Percentiles rank a stretch among this genome's conserved stretches.
These are phyloP conservation scores for Lipomyces sp. DNA, from an alignment of 805 yeast species.

Conservation along the genomic window DNA sequence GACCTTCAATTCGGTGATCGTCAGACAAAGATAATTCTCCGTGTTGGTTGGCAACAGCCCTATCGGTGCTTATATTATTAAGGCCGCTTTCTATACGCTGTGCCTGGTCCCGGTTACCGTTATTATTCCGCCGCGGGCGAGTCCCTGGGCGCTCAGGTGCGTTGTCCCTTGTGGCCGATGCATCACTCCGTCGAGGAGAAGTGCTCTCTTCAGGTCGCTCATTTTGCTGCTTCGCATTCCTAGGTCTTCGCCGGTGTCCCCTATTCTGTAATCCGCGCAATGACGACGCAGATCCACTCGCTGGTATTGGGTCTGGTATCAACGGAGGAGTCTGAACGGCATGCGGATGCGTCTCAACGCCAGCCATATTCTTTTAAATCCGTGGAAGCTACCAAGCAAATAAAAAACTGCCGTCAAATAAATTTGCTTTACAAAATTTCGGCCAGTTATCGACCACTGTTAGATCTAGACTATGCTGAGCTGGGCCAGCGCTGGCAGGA, in stretches of 20 bases:
- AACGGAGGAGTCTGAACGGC: neutral
- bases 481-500: too few relatives aligned
- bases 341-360: neutral
- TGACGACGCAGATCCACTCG: neutral
- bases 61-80: neutral
- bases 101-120: neutral
- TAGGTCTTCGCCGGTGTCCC: neutral
- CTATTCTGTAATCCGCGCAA: neutral
- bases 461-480: too few relatives aligned
- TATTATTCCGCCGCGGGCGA: neutral
- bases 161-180: neutral
- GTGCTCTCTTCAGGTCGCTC: neutral
- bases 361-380: neutral
- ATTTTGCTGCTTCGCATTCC: neutral
- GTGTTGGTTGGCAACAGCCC: neutral
- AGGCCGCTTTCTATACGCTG: neutral
- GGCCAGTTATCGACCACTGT: too few relatives aligned
- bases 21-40: neutral
- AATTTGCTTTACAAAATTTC: too few relatives aligned
- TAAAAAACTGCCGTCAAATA: too few relatives aligned
- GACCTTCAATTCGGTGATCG: neutral
- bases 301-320: neutral
- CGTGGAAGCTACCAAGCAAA: too few relatives aligned
- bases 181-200: neutral
- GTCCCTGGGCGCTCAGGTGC: neutral